Conservation (phyloP, 176 grass and related monocot species). For the Ananas comosus region DNA sequence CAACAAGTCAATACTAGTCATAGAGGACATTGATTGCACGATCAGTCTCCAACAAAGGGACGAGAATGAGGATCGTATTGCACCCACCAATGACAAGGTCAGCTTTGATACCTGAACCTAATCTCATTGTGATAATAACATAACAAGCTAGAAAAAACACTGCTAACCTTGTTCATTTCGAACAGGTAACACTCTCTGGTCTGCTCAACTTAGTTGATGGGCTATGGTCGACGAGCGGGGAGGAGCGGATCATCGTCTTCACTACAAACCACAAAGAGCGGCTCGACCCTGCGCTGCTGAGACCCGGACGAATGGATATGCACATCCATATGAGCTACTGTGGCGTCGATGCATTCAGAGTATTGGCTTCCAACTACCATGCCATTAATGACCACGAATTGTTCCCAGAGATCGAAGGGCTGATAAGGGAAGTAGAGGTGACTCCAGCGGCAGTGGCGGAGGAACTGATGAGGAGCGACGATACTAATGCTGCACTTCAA, state of each 20-base stretch:
- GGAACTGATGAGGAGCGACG: conserved; percentile 68
- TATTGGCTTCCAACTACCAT: conserved; percentile 73
- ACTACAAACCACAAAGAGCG: conserved; percentile 87
- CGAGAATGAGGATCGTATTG: neutral
- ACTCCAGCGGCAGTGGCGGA: conserved; percentile 78
- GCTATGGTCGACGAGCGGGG: conserved; percentile 69
- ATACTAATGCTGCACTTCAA: conserved; percentile 35
- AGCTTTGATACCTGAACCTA: neutral
- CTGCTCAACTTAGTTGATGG: conserved; percentile 87
- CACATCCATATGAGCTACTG: conserved; percentile 93
- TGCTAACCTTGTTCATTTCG: neutral
- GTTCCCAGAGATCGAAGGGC: conserved; percentile 49
- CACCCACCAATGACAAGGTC: conserved; percentile 43
- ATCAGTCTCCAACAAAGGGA: conserved; percentile 25
- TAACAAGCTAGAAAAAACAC: neutral
- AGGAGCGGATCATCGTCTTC: conserved; percentile 85
- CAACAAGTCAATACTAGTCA: conserved; percentile 37
- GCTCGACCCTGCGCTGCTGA: conserved; percentile 70
- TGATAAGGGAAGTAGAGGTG: conserved; percentile 55
- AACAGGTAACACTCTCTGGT: conserved; percentile 66
- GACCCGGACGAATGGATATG: conserved; percentile 88
- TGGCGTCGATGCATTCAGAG: conserved; percentile 42
- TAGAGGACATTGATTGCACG: conserved; percentile 45
- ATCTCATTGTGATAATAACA: neutral
- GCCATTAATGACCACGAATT: conserved; percentile 30